phyloP scores from a whole-genome alignment of 495 filamentous ascomycete species.

The Filosporella fistucella region DNA sequence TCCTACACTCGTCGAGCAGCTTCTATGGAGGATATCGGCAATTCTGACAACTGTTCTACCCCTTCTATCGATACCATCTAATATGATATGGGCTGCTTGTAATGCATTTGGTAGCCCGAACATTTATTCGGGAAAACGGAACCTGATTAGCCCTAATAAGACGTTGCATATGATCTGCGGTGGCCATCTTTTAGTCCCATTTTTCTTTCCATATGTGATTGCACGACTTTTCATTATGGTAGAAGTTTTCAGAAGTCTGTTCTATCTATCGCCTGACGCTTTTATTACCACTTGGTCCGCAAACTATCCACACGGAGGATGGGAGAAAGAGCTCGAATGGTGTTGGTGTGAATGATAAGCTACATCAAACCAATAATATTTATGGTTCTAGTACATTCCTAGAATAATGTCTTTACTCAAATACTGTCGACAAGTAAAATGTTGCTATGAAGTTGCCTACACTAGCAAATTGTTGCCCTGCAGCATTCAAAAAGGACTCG shows the following conservation, averaged over 20 bases:
- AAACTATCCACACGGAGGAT: too few species aligned
- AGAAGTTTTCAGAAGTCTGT: not conserved
- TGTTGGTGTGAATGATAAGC: too few species aligned
- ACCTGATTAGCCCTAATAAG: not conserved
- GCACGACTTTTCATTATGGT: not conserved
- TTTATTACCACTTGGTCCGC: not conserved
- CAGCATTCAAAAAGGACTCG: too few species aligned
- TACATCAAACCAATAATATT: too few species aligned
- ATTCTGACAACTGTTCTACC: not conserved
- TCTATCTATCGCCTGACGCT: not conserved
- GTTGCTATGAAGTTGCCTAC: too few species aligned
- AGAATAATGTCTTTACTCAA: too few species aligned
- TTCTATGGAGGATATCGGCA: not conserved
- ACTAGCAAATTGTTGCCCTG: too few species aligned
- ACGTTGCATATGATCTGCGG: too few species aligned
- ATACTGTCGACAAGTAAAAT: too few species aligned
- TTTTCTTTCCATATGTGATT: not conserved
- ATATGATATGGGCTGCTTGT: not conserved
- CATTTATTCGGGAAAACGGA: not conserved
- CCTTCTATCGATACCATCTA: not conserved
- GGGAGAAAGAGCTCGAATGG: too few species aligned
- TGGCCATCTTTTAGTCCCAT: not conserved
- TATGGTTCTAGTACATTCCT: too few species aligned
- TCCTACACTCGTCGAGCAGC: conserved; percentile 27
- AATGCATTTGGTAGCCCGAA: not conserved